Evolutionary conservation across 768 basidiomycete genomes (phyloP), one percentile per base, ranked within the genome.

Genomic region (Clitopilus passeckerianus): DNA sequence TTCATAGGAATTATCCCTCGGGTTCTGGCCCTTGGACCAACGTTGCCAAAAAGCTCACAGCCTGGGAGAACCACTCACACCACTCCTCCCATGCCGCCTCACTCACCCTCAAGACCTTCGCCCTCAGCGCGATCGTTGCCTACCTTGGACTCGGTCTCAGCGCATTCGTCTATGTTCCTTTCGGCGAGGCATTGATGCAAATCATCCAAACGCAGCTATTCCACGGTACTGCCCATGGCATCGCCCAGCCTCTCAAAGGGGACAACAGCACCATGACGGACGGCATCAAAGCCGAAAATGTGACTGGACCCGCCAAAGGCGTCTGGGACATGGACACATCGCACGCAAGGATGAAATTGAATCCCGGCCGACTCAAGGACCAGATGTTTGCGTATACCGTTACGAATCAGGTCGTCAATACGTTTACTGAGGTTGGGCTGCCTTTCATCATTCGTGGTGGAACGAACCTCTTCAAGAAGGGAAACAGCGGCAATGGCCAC

Each of bases 121-220:
- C 89, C 0, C 80, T 98, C 57, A 89, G 89, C 33, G 86, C 90
- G 0, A 83, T 98, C 67, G 93, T 95, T 18, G 90, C 96, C 0
- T 98, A 95, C 70, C 86, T 95, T 55, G 90, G 91, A 41, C 82
- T 99, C n/a, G 86, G 84, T 6, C 84, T 98, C 15, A 93, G 90
- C n/a, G 94, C 95, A 15, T 98, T 95, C 68, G 84, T 97, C 54
- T 99, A 98, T 70, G 91, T 96, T 4, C 95, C 95, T 0, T 97
- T 95, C 63, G 95, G 95, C 27, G 89, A 89, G 68, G 81, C 82
- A 56, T 85, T 93, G 61, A 93, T 95, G 90, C 75, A 79, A 7
- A 68, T 77, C 54, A 73, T 80, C 8, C 81, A 81, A 63, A 67
- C 72, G 6, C 74, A 73, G 72, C 65, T 83, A 14, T 79, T 80